phyloP scores from a whole-genome alignment of 352 stramenopile genomes.

The Stephanocyclus meneghinianus region DNA sequence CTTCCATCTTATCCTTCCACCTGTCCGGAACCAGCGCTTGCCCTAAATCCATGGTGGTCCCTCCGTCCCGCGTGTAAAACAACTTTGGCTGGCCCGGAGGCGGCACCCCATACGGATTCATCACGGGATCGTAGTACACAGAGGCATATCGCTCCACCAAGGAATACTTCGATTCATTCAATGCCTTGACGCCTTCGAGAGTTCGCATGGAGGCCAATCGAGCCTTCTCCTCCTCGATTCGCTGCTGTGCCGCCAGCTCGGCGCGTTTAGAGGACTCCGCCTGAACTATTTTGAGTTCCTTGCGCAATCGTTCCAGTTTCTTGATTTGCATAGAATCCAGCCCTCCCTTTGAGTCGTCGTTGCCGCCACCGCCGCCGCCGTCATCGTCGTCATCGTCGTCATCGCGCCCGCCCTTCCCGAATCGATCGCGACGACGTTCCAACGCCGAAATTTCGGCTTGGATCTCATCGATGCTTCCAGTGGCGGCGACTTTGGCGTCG shows the following conservation, averaged over 20 bases:
- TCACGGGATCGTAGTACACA: slow-evolving; percentile 74
- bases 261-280: slow-evolving; percentile 26
- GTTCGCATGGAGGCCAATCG: slow-evolving; percentile 29
- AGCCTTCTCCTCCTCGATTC: slow-evolving; percentile 36
- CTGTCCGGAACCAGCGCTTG: slow-evolving; percentile 40
- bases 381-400: too few relatives aligned
- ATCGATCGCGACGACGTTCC: slow-evolving; percentile 45
- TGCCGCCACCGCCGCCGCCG: slow-evolving; percentile 14
- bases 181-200: slow-evolving; percentile 33
- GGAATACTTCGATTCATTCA: slow-evolving; percentile 53
- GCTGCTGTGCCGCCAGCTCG: slow-evolving; percentile 41
- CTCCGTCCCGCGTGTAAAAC: slow-evolving; percentile 55
- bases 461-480: slow-evolving; percentile 58
- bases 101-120: slow-evolving; percentile 79
- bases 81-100: slow-evolving; percentile 67
- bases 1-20: slow-evolving; percentile 37
- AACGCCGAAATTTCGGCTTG: slow-evolving; percentile 47
- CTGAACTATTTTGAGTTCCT: slow-evolving; percentile 72
- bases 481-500: slow-evolving; percentile 70
- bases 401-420: slow-evolving; percentile 31
- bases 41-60: slow-evolving; percentile 42
- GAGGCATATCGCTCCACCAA: slow-evolving; percentile 61
- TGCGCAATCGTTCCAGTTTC: slow-evolving; percentile 73
- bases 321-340: slow-evolving; percentile 51
- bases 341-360: slow-evolving; percentile 41